A percentile compares a stretch with the other conserved stretches of the same genome.
Evolutionary conservation across 1,284 basidiomycete genomes (phyloP).

Genomic region (Lentinula novae-zelandiae): DNA sequence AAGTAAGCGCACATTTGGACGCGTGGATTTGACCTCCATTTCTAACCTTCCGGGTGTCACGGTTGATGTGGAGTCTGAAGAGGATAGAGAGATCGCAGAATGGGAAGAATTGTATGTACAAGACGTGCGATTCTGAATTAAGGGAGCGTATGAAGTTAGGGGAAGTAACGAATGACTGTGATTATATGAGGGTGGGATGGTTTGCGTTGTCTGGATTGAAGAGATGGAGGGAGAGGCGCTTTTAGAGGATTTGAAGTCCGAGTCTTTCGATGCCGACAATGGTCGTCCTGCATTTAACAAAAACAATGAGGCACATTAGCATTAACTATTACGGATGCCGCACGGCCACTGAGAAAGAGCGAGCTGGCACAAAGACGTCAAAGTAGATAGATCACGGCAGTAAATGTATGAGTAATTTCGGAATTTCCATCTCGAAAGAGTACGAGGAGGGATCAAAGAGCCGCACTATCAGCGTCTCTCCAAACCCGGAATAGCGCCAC

Average conservation of each 20-base stretch:
- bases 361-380: not conserved
- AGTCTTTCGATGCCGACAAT: too few species aligned
- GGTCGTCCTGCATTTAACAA: conserved; percentile 3
- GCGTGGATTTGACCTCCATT: not conserved
- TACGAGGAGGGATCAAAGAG: not conserved
- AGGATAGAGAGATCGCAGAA: not conserved
- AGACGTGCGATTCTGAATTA: not conserved
- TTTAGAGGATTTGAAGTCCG: not conserved
- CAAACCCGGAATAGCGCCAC: not conserved
- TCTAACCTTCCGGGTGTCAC: not conserved
- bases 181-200: not conserved
- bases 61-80: not conserved
- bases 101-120: not conserved
- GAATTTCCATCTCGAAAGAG: not conserved
- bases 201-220: not conserved
- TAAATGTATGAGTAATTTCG: not conserved
- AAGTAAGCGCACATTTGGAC: not conserved
- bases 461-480: not conserved
- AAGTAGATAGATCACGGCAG: conserved; percentile 1
- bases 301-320: not conserved
- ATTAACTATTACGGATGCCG: not conserved
- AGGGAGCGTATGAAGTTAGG: not conserved
- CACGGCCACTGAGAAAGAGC: not conserved
- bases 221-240: not conserved
- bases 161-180: not conserved